These are phyloP conservation scores for Penstemon newberryi DNA, from an alignment of 257 asterid genomes.

Conservation along the genomic window DNA sequence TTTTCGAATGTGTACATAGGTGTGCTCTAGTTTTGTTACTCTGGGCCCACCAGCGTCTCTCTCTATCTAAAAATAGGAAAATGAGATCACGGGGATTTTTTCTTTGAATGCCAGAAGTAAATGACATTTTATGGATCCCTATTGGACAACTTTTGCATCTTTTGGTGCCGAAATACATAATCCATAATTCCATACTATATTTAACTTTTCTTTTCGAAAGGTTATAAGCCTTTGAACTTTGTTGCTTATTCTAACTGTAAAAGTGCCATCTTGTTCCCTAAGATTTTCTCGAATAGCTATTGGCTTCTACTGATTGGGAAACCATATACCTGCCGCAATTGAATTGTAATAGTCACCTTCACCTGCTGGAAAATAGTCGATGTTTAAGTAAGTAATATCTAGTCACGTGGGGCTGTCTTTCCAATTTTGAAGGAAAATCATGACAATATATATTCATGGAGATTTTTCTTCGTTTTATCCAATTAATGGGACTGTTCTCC, in stretches of 20 bases:
- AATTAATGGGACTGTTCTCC: background rate
- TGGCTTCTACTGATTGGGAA: background rate
- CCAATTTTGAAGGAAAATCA: background rate
- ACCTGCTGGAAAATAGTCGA: background rate
- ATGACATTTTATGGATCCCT: background rate
- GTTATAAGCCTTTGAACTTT: background rate
- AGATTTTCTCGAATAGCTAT: conserved; percentile 1
- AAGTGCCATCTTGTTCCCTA: conserved; percentile 10
- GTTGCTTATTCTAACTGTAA: background rate
- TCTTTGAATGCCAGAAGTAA: conserved; percentile 3
- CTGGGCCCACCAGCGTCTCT: background rate
- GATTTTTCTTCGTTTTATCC: background rate
- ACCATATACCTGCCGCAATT: conserved; percentile 4
- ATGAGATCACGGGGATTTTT: background rate
- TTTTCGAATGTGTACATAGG: too few relatives aligned
- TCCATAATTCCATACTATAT: background rate
- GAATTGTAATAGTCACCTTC: background rate
- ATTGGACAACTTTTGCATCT: background rate
- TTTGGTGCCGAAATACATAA: background rate
- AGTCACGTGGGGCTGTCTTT: background rate
- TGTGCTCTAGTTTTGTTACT: background rate
- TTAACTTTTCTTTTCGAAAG: background rate
- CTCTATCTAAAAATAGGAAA: conserved; percentile 4
- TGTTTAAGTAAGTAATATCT: background rate
- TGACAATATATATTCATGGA: conserved; percentile 4